Base-by-base conservation (phyloP, 306 rosid genomes). In the Lablab purpureus region DNA sequence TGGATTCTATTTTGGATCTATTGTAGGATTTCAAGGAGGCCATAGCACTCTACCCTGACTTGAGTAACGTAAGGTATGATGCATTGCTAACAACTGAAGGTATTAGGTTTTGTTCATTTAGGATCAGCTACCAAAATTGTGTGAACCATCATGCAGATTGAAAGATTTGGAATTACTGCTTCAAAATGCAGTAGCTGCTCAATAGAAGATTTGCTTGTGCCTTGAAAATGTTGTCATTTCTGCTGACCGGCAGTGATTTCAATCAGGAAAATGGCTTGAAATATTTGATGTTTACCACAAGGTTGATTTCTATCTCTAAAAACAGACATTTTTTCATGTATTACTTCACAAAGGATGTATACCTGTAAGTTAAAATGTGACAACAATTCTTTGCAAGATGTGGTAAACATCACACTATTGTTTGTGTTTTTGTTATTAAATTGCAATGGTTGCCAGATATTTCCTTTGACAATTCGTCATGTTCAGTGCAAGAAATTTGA, bases 21-120 rank as follows among this genome's bases (percentile, higher is more conserved):
- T 71, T 77, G 37, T 82, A 94, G 98, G 97, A 92, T 84, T 92
- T 95, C 73, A 86, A 78, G 66, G 94, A 92, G 11, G 97, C 99
- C 62, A 63, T 89, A 74, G 97, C 97, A 82, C 66, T 80, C 74
- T 95, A 92, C 88, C 92, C 97, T 22, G 97, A 92, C 87, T 82
- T 92, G 91, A 91, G 92, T 80, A 83, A 86, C 52, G 60, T 91
- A 62, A 90, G 97, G 99, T 92, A 94, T 67, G 58, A 49, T 51
- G 21, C 75, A 32, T 58, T 77, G 59, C 73, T 66, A 18, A 58
- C 52, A 41, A 19, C 69, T 22, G 1, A 60, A 4, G 34, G 25
- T 32, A 15, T 34, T 69, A 19, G 4, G 25, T 56, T 79, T 65
- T 54, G 25, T 54, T 59, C 55, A 32, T 60, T 36, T 73, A n/a